These are phyloP conservation scores for Mediolabrus comicus DNA, from an alignment of 108 stramenopile species.

Conservation along the genomic window DNA sequence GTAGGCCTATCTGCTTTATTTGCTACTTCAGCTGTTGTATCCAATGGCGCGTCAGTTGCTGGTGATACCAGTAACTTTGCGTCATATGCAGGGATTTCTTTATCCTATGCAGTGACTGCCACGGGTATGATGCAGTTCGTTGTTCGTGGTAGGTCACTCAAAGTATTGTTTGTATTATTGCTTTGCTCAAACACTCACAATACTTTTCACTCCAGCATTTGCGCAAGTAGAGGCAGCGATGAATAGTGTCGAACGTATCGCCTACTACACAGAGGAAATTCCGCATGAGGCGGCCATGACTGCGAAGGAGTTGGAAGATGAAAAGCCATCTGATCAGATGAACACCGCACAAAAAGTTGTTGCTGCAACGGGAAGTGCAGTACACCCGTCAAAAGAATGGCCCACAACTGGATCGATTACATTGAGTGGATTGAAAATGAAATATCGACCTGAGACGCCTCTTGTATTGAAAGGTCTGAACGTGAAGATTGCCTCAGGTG, in stretches of 20 bases:
- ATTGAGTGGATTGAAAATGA: slow-evolving; percentile 75
- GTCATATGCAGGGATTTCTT: slow-evolving; percentile 75
- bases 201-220: no score
- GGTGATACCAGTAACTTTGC: slow-evolving; percentile 47
- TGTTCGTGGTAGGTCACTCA: no score
- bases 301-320: slow-evolving; percentile 50
- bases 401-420: slow-evolving; percentile 75
- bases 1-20: slow-evolving; percentile 68
- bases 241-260: slow-evolving; percentile 86
- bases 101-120: slow-evolving; percentile 80
- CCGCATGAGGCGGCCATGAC: slow-evolving; percentile 72
- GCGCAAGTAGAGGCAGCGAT: slow-evolving; percentile 90
- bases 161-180: no score
- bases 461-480: slow-evolving; percentile 87
- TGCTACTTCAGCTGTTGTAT: slow-evolving; percentile 60
- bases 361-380: slow-evolving; percentile 52
- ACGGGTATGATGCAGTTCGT: slow-evolving; percentile 86
- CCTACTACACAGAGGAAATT: slow-evolving; percentile 73
- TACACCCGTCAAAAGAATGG: slow-evolving; percentile 59
- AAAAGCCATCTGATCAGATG: slow-evolving; percentile 25
- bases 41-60: slow-evolving; percentile 33
- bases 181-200: no score
- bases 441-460: slow-evolving; percentile 77
- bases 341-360: slow-evolving; percentile 44
- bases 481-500: slow-evolving; percentile 77